Percentiles rank a stretch among this genome's conserved stretches.
phyloP scores from a whole-genome alignment of 148 eudicot species.

The Dianthus caryophyllus region DNA sequence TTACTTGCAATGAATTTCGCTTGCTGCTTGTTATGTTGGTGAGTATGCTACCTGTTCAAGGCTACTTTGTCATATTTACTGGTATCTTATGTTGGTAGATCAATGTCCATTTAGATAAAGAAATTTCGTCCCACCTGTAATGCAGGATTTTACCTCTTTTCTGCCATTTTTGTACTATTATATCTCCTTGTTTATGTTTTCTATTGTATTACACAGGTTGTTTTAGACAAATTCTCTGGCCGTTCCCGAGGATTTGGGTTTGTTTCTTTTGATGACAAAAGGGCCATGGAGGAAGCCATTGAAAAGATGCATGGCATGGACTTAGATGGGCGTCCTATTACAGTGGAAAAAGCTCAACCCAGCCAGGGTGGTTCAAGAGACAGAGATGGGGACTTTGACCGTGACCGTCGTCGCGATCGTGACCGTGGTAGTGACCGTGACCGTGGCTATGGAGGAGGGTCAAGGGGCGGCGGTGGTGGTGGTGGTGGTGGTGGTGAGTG shows the following conservation, averaged over 20 bases:
- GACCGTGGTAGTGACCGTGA: conserved; percentile 42
- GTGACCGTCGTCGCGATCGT: conserved; percentile 50
- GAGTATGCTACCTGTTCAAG: neutral
- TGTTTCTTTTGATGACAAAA: conserved; percentile 83
- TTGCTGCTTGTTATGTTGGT: neutral
- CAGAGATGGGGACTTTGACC: conserved; percentile 55
- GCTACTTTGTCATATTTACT: neutral
- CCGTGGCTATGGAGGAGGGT: conserved; percentile 62
- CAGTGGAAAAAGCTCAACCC: conserved; percentile 96
- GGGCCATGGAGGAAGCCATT: conserved; percentile 94
- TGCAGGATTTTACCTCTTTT: neutral
- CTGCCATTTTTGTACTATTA: neutral
- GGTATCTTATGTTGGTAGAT: neutral
- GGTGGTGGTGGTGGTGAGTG: conserved; percentile 54
- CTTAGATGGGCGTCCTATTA: conserved; percentile 83
- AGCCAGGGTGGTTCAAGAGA: conserved; percentile 56
- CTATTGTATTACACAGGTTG: conserved; percentile 7
- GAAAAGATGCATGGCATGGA: conserved; percentile 86
- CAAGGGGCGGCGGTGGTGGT: conserved; percentile 56
- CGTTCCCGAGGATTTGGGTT: conserved; percentile 98
- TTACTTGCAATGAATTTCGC: neutral
- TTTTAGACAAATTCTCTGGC: conserved; percentile 75
- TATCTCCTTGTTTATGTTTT: neutral
- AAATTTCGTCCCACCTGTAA: neutral
- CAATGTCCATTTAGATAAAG: neutral